Conservation (phyloP, 441 rosid genomes). For the Erysimum pusillum region DNA sequence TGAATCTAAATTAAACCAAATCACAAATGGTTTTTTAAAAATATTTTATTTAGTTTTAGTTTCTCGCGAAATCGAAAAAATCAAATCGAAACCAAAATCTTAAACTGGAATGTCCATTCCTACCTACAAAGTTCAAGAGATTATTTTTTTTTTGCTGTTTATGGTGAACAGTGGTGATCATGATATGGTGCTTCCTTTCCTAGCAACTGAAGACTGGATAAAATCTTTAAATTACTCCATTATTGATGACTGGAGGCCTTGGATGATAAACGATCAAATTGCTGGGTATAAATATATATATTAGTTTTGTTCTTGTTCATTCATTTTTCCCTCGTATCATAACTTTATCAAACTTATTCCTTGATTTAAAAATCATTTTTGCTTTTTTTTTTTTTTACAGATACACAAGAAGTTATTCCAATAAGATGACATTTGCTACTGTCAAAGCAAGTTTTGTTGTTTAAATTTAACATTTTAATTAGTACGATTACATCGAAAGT, state of each 20-base stretch:
- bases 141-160: neutral
- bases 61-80: no score
- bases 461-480: neutral
- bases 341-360: conserved; percentile 28
- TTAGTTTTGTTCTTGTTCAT: neutral
- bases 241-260: conserved; percentile 68
- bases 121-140: no score
- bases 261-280: conserved; percentile 61
- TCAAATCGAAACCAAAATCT: no score
- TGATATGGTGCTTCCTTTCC: conserved; percentile 56
- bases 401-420: conserved; percentile 25
- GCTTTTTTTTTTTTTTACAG: neutral
- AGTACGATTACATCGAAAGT: neutral
- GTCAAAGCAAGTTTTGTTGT: conserved; percentile 26
- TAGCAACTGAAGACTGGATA: conserved; percentile 76
- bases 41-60: no score
- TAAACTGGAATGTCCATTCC: no score
- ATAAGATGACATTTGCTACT: conserved; percentile 39
- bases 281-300: conserved; percentile 54
- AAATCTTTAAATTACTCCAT: conserved; percentile 59
- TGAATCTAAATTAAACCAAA: no score
- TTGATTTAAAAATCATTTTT: neutral
- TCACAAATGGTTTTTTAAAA: no score
- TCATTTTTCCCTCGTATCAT: conserved; percentile 20
- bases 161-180: conserved; percentile 67